Conservation (phyloP, 73 alveolate species). For the Paramecium sexaurelia region DNA sequence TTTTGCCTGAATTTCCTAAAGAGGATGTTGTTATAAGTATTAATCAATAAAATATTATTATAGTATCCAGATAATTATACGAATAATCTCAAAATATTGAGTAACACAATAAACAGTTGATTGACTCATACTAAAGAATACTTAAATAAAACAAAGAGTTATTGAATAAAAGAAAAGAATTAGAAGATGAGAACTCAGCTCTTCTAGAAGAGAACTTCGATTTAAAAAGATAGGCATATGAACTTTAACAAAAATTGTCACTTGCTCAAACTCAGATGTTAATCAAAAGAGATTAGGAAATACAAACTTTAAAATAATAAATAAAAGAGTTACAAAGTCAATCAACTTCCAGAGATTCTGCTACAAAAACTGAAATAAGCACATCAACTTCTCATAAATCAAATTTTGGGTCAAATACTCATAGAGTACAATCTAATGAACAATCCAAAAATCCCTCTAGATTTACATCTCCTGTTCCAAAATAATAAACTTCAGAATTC, state of each 20-base stretch:
- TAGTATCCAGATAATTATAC: background rate
- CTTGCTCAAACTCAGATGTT: background rate
- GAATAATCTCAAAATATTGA: background rate
- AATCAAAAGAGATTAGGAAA: background rate
- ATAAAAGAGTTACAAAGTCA: background rate
- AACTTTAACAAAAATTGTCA: background rate
- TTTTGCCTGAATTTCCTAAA: conserved; percentile 15
- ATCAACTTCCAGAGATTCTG: conserved; percentile 1
- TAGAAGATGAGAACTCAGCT: conserved; percentile 15
- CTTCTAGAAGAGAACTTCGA: conserved; percentile 41
- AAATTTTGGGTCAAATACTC: background rate
- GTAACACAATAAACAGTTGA: background rate
- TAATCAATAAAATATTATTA: background rate
- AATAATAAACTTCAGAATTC: conserved; percentile 16
- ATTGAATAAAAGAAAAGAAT: background rate
- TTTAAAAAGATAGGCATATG: background rate
- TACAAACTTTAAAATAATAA: background rate
- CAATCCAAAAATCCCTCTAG: conserved; percentile 47
- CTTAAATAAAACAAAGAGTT: conserved; percentile 40
- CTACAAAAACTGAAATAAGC: background rate
- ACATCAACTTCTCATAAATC: conserved; percentile 18
- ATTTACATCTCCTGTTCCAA: conserved; percentile 57
- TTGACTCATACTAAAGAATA: conserved; percentile 5
- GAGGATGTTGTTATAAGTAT: conserved; percentile 12
- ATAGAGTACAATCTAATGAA: background rate